Percentiles rank a stretch among this genome's conserved stretches.
These are phyloP conservation scores for Cryomyces antarcticus DNA, from an alignment of 495 filamentous ascomycete species.

Conservation along the genomic window DNA sequence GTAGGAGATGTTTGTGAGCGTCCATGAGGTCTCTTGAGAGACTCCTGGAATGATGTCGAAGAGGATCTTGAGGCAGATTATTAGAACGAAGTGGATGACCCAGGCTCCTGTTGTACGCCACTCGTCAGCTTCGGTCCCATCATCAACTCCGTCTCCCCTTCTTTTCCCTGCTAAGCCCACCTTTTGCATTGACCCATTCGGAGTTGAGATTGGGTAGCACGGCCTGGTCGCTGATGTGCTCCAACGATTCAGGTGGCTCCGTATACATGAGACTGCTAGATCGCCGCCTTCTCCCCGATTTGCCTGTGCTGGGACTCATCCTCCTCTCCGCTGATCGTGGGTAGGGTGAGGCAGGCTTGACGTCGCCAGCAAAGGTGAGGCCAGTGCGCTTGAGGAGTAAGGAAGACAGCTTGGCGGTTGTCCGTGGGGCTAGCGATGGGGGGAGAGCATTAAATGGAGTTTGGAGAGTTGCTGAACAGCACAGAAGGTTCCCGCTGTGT, in stretches of 20 bases:
- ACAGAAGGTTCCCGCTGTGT: no score
- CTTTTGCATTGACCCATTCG: constrained; percentile 97
- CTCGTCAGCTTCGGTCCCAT: background rate
- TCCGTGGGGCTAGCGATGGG: constrained; percentile 4
- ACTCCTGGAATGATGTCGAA: constrained; percentile 89
- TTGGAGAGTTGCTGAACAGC: no score
- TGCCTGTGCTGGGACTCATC: constrained; percentile 32
- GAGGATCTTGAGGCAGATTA: constrained; percentile 75
- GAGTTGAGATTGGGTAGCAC: constrained; percentile 90
- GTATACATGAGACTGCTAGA: constrained; percentile 94
- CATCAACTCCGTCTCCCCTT: background rate
- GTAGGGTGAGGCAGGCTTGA: constrained; percentile 38
- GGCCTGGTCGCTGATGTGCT: constrained; percentile 89
- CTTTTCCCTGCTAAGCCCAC: constrained; percentile 29
- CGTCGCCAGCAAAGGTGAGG: constrained; percentile 58
- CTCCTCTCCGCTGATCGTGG: constrained; percentile 26
- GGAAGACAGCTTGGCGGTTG: constrained; percentile 76
- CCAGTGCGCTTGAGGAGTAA: constrained; percentile 51
- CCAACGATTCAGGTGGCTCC: constrained; percentile 80
- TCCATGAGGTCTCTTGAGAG: constrained; percentile 96
- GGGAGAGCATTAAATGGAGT: no score
- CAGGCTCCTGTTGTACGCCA: constrained; percentile 51
- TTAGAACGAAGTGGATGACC: constrained; percentile 89
- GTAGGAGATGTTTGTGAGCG: constrained; percentile 94
- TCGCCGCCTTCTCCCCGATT: constrained; percentile 56